phyloP scores from a whole-genome alignment of 176 grass and related monocot genomes.

The Calamus simplicifolius region DNA sequence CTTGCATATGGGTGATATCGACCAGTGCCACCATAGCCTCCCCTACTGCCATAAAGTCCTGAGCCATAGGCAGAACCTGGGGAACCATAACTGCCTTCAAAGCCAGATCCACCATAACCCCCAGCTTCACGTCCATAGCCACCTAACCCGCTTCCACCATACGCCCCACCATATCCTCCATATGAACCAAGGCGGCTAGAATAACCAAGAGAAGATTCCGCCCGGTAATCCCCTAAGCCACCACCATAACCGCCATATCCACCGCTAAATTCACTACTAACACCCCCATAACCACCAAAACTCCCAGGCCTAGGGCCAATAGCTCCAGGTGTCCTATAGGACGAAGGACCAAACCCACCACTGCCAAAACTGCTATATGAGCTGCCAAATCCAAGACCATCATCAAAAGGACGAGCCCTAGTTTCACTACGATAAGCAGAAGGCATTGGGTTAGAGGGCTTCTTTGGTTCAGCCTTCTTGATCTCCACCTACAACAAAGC shows the following conservation, averaged over 20 bases:
- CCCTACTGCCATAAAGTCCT: slow-evolving; percentile 56
- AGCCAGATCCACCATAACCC: slow-evolving; percentile 44
- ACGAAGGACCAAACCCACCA: slow-evolving; percentile 41
- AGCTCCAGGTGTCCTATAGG: slow-evolving; percentile 57
- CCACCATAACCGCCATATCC: slow-evolving; percentile 40
- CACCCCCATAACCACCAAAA: slow-evolving; percentile 35
- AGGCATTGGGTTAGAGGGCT: slow-evolving; percentile 57
- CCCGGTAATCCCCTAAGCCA: slow-evolving; percentile 43
- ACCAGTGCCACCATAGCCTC: slow-evolving; percentile 59
- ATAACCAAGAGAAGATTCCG: slow-evolving; percentile 42
- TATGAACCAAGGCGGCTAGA: slow-evolving; percentile 47
- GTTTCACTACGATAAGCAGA: slow-evolving; percentile 45
- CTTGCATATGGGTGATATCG: slow-evolving; percentile 87
- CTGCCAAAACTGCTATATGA: slow-evolving; percentile 38
- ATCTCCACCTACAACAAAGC: slow-evolving; percentile 90
- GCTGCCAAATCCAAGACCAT: slow-evolving; percentile 50
- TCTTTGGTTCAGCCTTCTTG: slow-evolving; percentile 99
- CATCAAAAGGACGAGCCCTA: slow-evolving; percentile 36
- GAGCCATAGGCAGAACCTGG: slow-evolving; percentile 30
- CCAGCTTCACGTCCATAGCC: slow-evolving; percentile 40
- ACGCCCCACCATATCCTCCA: slow-evolving; percentile 41
- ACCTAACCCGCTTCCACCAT: slow-evolving; percentile 34
- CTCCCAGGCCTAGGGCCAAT: slow-evolving; percentile 52
- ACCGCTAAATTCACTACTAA: slow-evolving; percentile 21
- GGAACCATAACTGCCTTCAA: slow-evolving; percentile 52